Base-by-base conservation (phyloP, 2,329 filamentous ascomycete genomes). In the Byssothecium circinans region DNA sequence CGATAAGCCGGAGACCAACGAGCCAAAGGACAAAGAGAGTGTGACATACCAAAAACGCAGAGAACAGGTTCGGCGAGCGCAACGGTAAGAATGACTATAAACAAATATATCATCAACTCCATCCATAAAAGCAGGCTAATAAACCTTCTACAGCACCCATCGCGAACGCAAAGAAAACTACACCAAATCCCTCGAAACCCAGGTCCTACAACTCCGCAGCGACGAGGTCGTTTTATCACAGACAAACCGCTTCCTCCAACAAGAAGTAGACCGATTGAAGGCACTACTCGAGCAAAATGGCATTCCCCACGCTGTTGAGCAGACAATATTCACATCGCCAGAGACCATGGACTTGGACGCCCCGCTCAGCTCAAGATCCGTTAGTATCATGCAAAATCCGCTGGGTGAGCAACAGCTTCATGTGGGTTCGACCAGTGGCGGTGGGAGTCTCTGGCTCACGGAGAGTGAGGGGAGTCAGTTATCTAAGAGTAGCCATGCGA, bases 11-110 rank as follows among this genome's bases (percentile, higher is more conserved):
- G 29, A 32, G 4, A n/a, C 2, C 4, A 23, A 34, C 23, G 43
- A 45, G 19, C 29, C 46, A 8, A 41, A 42, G 14, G 27, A 54
- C 33, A 52, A 52, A 20, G n/a, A 36, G 5, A 47, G 40, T 40
- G 33, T 49, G 1, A 35, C 51, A 12, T 57, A 52, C 32, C 46
- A 50, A 10, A 70, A 65, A 45, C 58, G 68, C 18, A 58, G 68
- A 17, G 68, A 71, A 40, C 68, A 71, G 57, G 60, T 70, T 4
- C 64, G 68, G n/a, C 60, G 56, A 45, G 68, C 68, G 2, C 68
- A 71, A 50, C 52, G 58, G 61, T 64, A 61, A 3, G 23, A 20
- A 38, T 15, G 18, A 40, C 35, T 20, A 35, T 2, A n/a, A 8
- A 3, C 20, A 14, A 2, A 2, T 8, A n/a, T 8, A 5, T 12